A percentile compares a stretch with the other conserved stretches of the same genome.
Evolutionary conservation across 1,139 yeast species (phyloP).

Genomic region (Zygoascus hellenicus): DNA sequence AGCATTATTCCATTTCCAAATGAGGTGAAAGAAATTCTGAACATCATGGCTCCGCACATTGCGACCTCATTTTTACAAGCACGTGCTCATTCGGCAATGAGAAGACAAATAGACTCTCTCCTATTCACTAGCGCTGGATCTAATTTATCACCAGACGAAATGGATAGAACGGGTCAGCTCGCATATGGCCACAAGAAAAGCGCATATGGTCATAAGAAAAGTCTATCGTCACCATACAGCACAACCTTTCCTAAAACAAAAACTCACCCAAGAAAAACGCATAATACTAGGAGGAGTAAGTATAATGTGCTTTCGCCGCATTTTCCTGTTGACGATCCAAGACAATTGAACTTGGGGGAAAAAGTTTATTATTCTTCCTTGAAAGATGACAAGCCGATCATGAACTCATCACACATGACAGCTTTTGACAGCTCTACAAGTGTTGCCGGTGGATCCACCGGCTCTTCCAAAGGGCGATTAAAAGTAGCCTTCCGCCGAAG

Average conservation of each 20-base stretch:
- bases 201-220: background rate
- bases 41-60: slow-evolving; percentile 30
- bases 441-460: too few relatives aligned
- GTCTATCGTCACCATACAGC: slow-evolving; percentile 1
- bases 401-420: too few relatives aligned
- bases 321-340: background rate
- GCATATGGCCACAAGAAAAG: background rate
- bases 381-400: slow-evolving; percentile 14
- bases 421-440: too few relatives aligned
- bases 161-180: background rate
- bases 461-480: background rate
- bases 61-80: slow-evolving; percentile 32
- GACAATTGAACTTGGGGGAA: slow-evolving; percentile 11
- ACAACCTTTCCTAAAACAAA: slow-evolving; percentile 2
- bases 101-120: slow-evolving; percentile 16
- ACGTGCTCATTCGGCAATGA: slow-evolving; percentile 28
- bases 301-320: background rate
- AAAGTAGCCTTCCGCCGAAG: background rate
- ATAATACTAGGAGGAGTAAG: background rate
- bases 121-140: background rate
- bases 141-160: background rate
- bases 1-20: slow-evolving; percentile 32
- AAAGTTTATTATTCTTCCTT: slow-evolving; percentile 17
- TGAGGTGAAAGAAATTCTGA: slow-evolving; percentile 24
- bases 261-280: background rate